These are phyloP conservation scores for Sophora flavescens DNA, from an alignment of 306 rosid genomes.

Conservation along the genomic window DNA sequence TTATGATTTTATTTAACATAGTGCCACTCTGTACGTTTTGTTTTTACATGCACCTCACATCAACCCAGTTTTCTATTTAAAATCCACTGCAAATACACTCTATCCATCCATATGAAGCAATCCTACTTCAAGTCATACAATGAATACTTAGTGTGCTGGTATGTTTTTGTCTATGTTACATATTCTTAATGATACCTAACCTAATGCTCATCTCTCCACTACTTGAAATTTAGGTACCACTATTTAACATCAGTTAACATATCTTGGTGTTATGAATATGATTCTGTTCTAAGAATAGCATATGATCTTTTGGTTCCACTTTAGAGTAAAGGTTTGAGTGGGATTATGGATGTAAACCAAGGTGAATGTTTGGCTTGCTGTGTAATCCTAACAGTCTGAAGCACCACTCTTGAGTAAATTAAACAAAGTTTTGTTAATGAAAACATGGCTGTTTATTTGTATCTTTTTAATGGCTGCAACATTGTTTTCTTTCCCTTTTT, in stretches of 20 bases:
- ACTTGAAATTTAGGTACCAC: constrained; percentile 17
- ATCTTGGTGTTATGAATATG: not conserved
- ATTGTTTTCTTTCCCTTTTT: not conserved
- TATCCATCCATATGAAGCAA: not conserved
- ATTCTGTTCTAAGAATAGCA: not conserved
- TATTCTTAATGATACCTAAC: constrained; percentile 14
- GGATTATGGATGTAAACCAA: constrained; percentile 16
- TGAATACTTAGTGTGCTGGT: constrained; percentile 17
- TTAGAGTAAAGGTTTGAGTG: constrained; percentile 13
- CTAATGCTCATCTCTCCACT: constrained; percentile 10
- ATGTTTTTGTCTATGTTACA: constrained; percentile 1
- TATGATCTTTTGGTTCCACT: not conserved
- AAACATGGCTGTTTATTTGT: constrained; percentile 10
- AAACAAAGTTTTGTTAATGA: not conserved
- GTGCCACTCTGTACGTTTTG: not conserved
- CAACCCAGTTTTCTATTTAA: not conserved
- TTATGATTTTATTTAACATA: constrained; percentile 7
- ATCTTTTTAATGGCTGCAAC: not conserved
- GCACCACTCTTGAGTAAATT: not conserved
- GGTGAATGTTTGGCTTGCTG: constrained; percentile 7
- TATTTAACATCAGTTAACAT: not conserved
- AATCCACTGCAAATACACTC: not conserved
- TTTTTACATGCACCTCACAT: constrained; percentile 30
- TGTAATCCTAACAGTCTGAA: not conserved
- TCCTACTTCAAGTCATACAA: not conserved